phyloP scores from a whole-genome alignment of 495 filamentous ascomycete species.

The Talaromyces nanjingensis region DNA sequence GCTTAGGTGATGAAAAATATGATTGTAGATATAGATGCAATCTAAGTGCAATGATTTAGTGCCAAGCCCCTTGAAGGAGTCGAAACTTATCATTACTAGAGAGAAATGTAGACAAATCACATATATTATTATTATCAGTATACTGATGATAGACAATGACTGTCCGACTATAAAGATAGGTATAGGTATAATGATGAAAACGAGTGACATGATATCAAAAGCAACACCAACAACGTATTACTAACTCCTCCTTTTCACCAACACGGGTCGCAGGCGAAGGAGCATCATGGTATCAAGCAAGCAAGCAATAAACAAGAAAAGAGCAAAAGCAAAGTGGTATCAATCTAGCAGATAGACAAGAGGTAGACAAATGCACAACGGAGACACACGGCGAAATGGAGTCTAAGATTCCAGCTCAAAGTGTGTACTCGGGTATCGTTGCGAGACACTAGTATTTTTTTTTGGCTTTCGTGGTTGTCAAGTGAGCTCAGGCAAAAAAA shows the following conservation, averaged over 20 bases:
- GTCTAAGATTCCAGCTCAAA: not conserved
- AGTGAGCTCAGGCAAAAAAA: slow-evolving; percentile 14
- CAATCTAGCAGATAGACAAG: slow-evolving; percentile 42
- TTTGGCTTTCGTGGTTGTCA: not conserved
- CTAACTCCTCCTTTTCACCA: not conserved
- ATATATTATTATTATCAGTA: slow-evolving; percentile 7
- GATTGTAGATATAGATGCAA: not conserved
- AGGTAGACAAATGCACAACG: slow-evolving; percentile 26
- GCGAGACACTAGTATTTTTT: slow-evolving; percentile 17
- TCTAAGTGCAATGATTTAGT: not conserved
- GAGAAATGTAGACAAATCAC: not conserved
- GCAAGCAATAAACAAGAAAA: slow-evolving; percentile 10
- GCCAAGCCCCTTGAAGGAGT: not conserved
- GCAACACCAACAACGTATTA: not conserved
- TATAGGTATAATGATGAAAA: not conserved
- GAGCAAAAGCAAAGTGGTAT: slow-evolving; percentile 33
- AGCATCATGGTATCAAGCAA: slow-evolving; percentile 12
- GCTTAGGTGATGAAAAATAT: not conserved
- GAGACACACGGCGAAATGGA: slow-evolving; percentile 19
- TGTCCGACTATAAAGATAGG: slow-evolving; percentile 3
- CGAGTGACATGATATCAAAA: slow-evolving; percentile 2
- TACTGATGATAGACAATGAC: not conserved
- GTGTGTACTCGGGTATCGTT: slow-evolving; percentile 24
- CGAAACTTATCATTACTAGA: not conserved
- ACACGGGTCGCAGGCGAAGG: not conserved